Percentiles rank a stretch among this genome's conserved stretches.
These are phyloP conservation scores for Vickermania ingenoplastis DNA, from an alignment of 208 protist species.

Conservation along the genomic window DNA sequence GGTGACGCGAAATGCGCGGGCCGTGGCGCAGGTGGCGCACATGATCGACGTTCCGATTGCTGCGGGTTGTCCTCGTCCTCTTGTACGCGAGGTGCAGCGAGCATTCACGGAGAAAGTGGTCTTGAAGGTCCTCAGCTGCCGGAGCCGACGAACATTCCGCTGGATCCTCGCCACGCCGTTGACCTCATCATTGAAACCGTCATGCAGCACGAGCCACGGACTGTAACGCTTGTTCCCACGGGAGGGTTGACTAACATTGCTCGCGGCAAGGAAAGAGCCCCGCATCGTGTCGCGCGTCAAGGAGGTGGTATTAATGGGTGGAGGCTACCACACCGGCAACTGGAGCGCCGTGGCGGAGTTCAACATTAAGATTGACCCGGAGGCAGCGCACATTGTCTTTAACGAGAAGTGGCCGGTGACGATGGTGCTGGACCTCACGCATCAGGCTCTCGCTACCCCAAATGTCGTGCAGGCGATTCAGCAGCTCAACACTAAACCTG, in stretches of 20 bases:
- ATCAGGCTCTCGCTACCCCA: slow-evolving; percentile 53
- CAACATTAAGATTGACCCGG: slow-evolving; percentile 81
- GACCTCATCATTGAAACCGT: slow-evolving; percentile 43
- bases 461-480: slow-evolving; percentile 28
- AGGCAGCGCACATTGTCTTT: slow-evolving; percentile 74
- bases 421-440: slow-evolving; percentile 70
- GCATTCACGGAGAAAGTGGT: neutral
- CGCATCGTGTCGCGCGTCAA: slow-evolving; percentile 17
- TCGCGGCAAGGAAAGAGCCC: slow-evolving; percentile 55
- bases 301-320: slow-evolving; percentile 57
- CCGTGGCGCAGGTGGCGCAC: neutral
- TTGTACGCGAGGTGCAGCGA: slow-evolving; percentile 46
- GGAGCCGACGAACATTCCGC: neutral
- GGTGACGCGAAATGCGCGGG: slow-evolving; percentile 27
- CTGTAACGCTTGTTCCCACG: slow-evolving; percentile 30
- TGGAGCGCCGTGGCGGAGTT: slow-evolving; percentile 75
- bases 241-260: slow-evolving; percentile 75
- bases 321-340: slow-evolving; percentile 73
- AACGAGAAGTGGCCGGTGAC: slow-evolving; percentile 47
- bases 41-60: slow-evolving; percentile 43
- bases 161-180: neutral
- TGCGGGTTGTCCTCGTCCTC: slow-evolving; percentile 42
- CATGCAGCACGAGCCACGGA: slow-evolving; percentile 17
- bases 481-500: slow-evolving; percentile 19
- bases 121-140: neutral